Evolutionary conservation across 345 rosid genomes (phyloP), one percentile per base, ranked within the genome.

Genomic region (Bretschneidera sinensis): DNA sequence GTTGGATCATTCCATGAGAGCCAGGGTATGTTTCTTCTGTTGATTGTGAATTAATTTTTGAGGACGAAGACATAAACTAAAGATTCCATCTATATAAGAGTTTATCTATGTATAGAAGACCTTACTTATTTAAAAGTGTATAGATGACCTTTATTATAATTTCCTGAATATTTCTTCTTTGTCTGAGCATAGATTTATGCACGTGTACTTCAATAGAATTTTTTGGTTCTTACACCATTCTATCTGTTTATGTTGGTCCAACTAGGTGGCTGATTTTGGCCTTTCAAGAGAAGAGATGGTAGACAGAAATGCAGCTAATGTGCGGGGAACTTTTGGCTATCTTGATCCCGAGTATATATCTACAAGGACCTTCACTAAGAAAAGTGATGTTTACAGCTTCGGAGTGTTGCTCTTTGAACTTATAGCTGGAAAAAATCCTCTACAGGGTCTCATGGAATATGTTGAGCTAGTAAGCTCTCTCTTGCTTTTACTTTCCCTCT

Each of bases 261-360:
- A 66, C 57, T 58, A 94, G 99, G 97, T 94, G 17, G 95, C 99
- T 69, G 99, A 94, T 76, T 91, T 94, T 70, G 99, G 99, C 28
- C 95, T 94, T 50, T 94, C 99, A 54, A 86, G 97, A 74, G 99
- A 90, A 81, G 99, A 91, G 76, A 82, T 81, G 90, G 88, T 83
- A 21, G 85, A 88, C 60, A 80, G 73, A 59, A 84, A 88, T 45
- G 91, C 84, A 5, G 99, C 85, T 24, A 84, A 91, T 59, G 56
- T 95, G 54, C 72, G 89, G 47, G 99, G 99, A 72, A 94, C 99
- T 15, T 88, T 88, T 64, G 99, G 99, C 58, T 94, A 91, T 68
- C 97, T 94, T 43, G 99, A 94, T 76, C 99, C 99, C 2, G 97
- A 94, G 60, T 94, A 94, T 57, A 80, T 94, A 47, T 90, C 97